Evolutionary conservation across 139 green algal genomes (phyloP).

Genomic region (Auxenochlorella pyrenoidosa): DNA sequence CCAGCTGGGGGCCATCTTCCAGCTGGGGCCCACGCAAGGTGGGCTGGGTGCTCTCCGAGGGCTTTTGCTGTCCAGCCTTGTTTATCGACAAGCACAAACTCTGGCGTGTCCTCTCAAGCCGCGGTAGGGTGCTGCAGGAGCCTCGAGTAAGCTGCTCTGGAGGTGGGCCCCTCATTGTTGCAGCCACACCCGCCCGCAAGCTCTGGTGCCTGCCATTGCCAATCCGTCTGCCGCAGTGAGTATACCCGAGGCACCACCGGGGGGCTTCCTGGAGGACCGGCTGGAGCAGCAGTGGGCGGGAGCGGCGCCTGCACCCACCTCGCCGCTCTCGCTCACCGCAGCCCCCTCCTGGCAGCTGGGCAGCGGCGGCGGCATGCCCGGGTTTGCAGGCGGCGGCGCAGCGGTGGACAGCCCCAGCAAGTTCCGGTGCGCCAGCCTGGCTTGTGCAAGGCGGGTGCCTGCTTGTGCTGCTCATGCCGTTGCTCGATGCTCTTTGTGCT

Average conservation of each 20-base stretch:
- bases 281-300: slow-evolving; percentile 49
- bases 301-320: neutral
- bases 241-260: slow-evolving; percentile 18
- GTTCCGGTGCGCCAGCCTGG: neutral
- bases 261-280: slow-evolving; percentile 39
- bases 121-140: too few relatives aligned
- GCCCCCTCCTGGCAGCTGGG: too few relatives aligned
- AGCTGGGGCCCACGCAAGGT: slow-evolving; percentile 36
- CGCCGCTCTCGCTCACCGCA: too few relatives aligned
- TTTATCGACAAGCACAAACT: too few relatives aligned
- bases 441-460: too few relatives aligned
- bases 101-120: too few relatives aligned
- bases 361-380: neutral
- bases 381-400: neutral
- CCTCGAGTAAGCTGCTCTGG: too few relatives aligned
- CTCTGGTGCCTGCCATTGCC: neutral
- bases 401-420: slow-evolving; percentile 12
- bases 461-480: too few relatives aligned
- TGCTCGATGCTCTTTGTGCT: neutral
- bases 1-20: slow-evolving; percentile 53
- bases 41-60: neutral
- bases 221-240: slow-evolving; percentile 9
- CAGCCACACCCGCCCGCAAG: too few relatives aligned
- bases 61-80: too few relatives aligned
- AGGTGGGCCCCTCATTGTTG: too few relatives aligned